Evolutionary conservation across 208 protist genomes (phyloP).

Genomic region (Spongospora subterranea): DNA sequence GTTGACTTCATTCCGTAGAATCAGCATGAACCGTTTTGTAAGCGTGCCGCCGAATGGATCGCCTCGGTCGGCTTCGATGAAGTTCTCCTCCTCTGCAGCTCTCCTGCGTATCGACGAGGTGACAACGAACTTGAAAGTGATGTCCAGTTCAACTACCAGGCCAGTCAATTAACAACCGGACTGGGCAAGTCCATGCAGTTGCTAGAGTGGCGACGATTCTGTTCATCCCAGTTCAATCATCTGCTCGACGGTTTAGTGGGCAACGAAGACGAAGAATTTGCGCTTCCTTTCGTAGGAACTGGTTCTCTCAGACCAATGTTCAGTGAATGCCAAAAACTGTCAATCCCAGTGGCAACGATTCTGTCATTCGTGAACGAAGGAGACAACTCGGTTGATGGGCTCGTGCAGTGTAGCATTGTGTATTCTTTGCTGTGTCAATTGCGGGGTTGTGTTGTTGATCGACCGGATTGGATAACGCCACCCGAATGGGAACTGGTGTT

Average conservation of each 20-base stretch:
- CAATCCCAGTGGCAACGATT: background rate
- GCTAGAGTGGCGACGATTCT: background rate
- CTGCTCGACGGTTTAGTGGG: background rate
- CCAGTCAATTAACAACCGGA: background rate
- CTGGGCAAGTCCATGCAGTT: background rate
- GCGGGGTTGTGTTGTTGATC: background rate
- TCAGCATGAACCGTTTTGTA: background rate
- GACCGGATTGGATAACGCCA: background rate
- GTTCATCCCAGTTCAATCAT: background rate
- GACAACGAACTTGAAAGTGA: background rate
- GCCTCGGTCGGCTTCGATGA: background rate
- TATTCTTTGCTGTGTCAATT: background rate
- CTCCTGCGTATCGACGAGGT: background rate
- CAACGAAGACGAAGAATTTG: background rate
- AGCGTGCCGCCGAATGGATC: background rate
- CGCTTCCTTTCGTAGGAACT: slow-evolving; percentile 1
- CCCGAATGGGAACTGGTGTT: slow-evolving; percentile 26
- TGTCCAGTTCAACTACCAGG: background rate
- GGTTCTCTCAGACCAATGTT: background rate
- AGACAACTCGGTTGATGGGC: slow-evolving; percentile 14
- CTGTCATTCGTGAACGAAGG: slow-evolving; percentile 1
- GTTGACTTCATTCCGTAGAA: background rate
- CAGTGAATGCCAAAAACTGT: background rate
- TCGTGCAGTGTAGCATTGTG: background rate
- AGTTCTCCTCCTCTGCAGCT: background rate